Conservation (phyloP, 805 yeast species). For the Blastobotrys chiropterorum region DNA sequence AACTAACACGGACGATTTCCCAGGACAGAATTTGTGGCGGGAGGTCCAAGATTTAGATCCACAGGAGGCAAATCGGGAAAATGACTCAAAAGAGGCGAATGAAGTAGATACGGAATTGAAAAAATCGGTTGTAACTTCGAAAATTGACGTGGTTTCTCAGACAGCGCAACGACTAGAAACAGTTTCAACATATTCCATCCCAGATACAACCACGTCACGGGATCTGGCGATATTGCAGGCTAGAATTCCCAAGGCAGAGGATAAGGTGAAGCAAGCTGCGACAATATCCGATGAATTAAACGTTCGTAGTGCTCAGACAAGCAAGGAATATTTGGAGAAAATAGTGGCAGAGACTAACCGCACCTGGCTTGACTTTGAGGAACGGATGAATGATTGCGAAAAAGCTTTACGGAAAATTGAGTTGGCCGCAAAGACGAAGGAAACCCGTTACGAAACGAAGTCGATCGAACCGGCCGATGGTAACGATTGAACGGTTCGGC, state of each 20-base stretch:
- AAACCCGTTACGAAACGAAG: too few species aligned
- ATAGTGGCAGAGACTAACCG: constrained; percentile 2
- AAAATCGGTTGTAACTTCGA: background rate
- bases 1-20: too few species aligned
- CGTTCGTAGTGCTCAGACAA: background rate
- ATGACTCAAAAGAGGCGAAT: background rate
- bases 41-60: background rate
- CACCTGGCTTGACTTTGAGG: constrained; percentile 6
- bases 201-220: background rate
- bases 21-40: background rate
- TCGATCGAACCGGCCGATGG: too few species aligned
- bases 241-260: background rate
- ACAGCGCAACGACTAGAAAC: background rate
- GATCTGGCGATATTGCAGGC: background rate
- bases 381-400: constrained; percentile 1
- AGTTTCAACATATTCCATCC: background rate
- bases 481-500: too few species aligned
- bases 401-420: background rate
- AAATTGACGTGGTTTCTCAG: background rate
- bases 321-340: background rate
- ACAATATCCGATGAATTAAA: background rate
- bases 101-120: background rate
- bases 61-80: too few species aligned
- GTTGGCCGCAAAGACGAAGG: background rate
- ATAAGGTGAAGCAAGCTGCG: background rate